phyloP scores from a whole-genome alignment of 164 flowering plant genomes.

The Hamamelis virginiana region DNA sequence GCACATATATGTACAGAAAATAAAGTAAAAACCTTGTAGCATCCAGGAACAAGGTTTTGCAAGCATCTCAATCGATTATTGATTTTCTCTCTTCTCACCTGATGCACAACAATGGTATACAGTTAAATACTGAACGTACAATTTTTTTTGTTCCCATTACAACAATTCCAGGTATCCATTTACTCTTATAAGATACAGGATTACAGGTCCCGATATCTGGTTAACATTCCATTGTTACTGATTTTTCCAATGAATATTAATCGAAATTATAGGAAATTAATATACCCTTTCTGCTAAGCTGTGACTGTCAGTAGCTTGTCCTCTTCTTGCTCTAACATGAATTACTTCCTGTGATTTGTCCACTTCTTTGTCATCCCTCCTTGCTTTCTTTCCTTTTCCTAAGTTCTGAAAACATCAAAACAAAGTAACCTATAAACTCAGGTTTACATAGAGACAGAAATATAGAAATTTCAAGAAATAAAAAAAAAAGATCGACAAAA shows the following conservation, averaged over 20 bases:
- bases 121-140: too few species aligned
- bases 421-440: not conserved
- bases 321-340: slow-evolving; percentile 36
- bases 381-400: slow-evolving; percentile 13
- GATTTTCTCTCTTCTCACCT: slow-evolving; percentile 42
- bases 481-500: not conserved
- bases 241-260: too few species aligned
- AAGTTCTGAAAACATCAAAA: slow-evolving; percentile 12
- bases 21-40: slow-evolving; percentile 29
- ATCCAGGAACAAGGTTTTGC: slow-evolving; percentile 40
- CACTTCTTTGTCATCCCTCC: slow-evolving; percentile 14
- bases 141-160: too few species aligned
- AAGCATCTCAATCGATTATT: slow-evolving; percentile 28
- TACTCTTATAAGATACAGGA: too few species aligned
- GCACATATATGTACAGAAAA: not conserved
- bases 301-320: slow-evolving; percentile 40
- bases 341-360: slow-evolving; percentile 19
- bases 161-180: too few species aligned
- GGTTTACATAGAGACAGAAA: not conserved
- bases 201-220: too few species aligned
- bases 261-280: too few species aligned
- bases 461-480: not conserved
- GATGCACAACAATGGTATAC: not conserved
- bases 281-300: slow-evolving; percentile 39
- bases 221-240: too few species aligned